Evolutionary conservation across 306 rosid genomes (phyloP), one percentile per base, ranked within the genome.

Genomic region (Psophocarpus tetragonolobus): DNA sequence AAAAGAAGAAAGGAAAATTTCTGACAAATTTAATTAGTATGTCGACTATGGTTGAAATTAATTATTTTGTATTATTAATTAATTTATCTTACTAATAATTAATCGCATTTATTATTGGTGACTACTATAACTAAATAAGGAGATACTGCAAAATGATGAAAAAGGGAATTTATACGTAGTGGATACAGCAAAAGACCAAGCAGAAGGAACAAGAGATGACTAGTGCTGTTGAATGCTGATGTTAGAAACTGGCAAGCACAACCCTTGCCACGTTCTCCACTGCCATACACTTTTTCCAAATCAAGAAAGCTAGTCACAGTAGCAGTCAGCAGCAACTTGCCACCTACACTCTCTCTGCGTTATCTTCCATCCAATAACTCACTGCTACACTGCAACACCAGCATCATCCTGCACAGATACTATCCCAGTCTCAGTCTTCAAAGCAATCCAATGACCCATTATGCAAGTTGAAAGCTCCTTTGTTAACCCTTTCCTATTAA

Each of bases 251-350:
- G 83, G 78, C 82, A 72, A 72, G 41, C 84, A 72, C 47, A 71
- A 68, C 84, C 84, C 88, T 39, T 65, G 69, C 83, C 91, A 87
- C 85, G 80, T 87, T 84, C 69, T 42, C 82, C 23, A 47, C 88
- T 69, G 87, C 39, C 78, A 77, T 53, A 68, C 87, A 62, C 93
- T 77, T 57, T 82, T 70, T 82, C 85, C 86, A 54, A 80, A 86
- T 68, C 80, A 80, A 84, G 87, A 80, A 76, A 76, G 74, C 79
- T 39, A 66, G 35, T 54, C 61, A 17, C 14, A 33, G 66, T 68
- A 35, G 17, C 75, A 17, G n/a, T 18, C 77, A 58, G 23, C 77
- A 58, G 23, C 71, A 12, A 62, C 47, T 18, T 21, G 72, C 65
- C 17, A 44, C 38, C 38, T 50, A 53, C 32, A n/a, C 60, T 18